Percentiles rank a stretch among this genome's conserved stretches.
These are phyloP conservation scores for Apophysomyces sp. DNA, from an alignment of 371 early-diverging fungal genomes.

Conservation along the genomic window DNA sequence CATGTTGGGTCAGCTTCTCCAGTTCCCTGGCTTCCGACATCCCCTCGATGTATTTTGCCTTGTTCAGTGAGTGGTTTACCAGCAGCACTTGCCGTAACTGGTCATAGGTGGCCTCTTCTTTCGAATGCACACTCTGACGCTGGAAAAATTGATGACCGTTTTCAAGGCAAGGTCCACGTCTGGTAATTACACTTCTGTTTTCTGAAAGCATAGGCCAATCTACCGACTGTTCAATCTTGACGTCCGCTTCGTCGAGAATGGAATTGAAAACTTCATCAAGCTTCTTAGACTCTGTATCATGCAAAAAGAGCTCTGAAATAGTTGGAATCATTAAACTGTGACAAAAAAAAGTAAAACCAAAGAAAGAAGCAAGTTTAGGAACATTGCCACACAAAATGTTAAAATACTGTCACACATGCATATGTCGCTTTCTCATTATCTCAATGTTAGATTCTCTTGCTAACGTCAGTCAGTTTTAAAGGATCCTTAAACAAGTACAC, in stretches of 20 bases:
- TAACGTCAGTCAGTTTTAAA: no score
- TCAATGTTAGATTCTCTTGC: no score
- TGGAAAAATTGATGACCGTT: slow-evolving; percentile 14
- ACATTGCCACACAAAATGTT: no score
- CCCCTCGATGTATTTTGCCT: slow-evolving; percentile 19
- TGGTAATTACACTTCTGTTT: not conserved
- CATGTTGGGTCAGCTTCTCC: slow-evolving; percentile 1
- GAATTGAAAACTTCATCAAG: no score
- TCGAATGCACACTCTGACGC: slow-evolving; percentile 10
- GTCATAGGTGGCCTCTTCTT: slow-evolving; percentile 13
- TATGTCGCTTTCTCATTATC: no score
- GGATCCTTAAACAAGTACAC: no score
- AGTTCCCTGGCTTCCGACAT: slow-evolving; percentile 16
- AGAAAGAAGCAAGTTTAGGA: no score
- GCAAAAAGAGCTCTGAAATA: not conserved
- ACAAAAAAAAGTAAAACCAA: no score
- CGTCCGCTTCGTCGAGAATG: not conserved
- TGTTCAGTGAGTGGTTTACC: slow-evolving; percentile 16
- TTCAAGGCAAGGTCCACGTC: not conserved
- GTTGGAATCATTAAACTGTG: not conserved
- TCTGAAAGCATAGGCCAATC: not conserved
- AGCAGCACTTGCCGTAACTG: slow-evolving; percentile 14
- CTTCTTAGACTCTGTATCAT: not conserved
- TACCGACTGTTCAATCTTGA: not conserved
- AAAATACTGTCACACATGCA: no score